Conservation (phyloP, 495 filamentous ascomycete species). For the Penicillium atrosanguineum region DNA sequence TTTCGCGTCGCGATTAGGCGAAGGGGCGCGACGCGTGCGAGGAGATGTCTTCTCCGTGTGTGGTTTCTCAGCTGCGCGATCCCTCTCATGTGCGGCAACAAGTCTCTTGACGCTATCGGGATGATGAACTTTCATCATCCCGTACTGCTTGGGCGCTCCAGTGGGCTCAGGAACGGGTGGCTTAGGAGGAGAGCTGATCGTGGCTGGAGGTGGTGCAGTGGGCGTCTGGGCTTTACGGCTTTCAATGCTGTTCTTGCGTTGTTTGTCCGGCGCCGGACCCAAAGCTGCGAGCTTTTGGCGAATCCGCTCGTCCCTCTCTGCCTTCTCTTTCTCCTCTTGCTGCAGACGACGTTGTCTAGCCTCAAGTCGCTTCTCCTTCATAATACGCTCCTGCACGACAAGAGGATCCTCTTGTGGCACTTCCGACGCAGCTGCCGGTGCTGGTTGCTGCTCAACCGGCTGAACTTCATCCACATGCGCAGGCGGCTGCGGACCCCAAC, state of each 20-base stretch:
- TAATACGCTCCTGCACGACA: slow-evolving; percentile 74
- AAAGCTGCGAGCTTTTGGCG: slow-evolving; percentile 77
- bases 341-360: slow-evolving; percentile 77
- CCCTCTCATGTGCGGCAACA: slow-evolving; percentile 37
- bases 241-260: slow-evolving; percentile 39
- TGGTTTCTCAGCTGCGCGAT: slow-evolving; percentile 36
- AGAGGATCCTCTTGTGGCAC: slow-evolving; percentile 55
- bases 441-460: slow-evolving; percentile 34
- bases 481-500: slow-evolving; percentile 51
- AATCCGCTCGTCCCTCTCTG: slow-evolving; percentile 76
- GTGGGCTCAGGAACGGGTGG: slow-evolving; percentile 51
- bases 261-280: slow-evolving; percentile 62
- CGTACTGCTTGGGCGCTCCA: slow-evolving; percentile 55
- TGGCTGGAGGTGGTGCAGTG: slow-evolving; percentile 15
- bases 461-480: slow-evolving; percentile 44
- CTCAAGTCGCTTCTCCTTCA: slow-evolving; percentile 76
- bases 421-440: slow-evolving; percentile 26
- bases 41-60: slow-evolving; percentile 16
- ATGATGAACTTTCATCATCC: slow-evolving; percentile 59
- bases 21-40: slow-evolving; percentile 29
- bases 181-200: slow-evolving; percentile 48
- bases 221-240: slow-evolving; percentile 26
- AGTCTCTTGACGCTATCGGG: slow-evolving; percentile 46
- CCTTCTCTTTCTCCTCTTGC: slow-evolving; percentile 77
- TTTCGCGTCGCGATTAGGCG: slow-evolving; percentile 35